Conservation (phyloP, 2,329 filamentous ascomycete species). For the Tolypocladium album region DNA sequence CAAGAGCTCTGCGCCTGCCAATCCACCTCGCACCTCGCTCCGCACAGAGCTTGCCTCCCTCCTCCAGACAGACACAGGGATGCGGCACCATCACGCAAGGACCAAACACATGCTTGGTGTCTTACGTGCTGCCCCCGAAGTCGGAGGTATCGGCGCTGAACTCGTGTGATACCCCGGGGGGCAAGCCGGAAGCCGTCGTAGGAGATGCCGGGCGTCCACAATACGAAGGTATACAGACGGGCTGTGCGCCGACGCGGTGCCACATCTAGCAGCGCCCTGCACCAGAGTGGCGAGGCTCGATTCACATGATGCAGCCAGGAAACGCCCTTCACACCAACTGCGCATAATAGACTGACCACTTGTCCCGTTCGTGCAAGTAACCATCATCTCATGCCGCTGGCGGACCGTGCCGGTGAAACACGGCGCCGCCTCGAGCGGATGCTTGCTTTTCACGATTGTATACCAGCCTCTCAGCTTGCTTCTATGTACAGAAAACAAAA, state of each 20-base stretch:
- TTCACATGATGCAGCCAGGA: not conserved
- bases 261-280: not conserved
- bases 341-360: not conserved
- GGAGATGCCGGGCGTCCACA: no score
- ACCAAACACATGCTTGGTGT: not conserved
- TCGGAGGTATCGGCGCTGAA: not conserved
- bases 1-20: no score
- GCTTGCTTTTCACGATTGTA: not conserved
- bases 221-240: no score
- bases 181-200: no score
- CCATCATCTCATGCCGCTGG: not conserved
- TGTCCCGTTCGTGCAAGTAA: not conserved
- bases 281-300: not conserved
- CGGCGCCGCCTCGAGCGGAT: not conserved
- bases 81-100: not conserved
- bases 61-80: not conserved
- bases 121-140: not conserved
- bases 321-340: not conserved
- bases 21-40: not conserved
- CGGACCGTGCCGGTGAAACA: not conserved
- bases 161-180: not conserved
- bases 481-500: not conserved
- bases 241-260: not conserved
- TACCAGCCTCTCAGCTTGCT: not conserved
- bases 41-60: not conserved